Evolutionary conservation across 1,139 yeast species (phyloP).

Genomic region (Geotrichum citri-aurantii): DNA sequence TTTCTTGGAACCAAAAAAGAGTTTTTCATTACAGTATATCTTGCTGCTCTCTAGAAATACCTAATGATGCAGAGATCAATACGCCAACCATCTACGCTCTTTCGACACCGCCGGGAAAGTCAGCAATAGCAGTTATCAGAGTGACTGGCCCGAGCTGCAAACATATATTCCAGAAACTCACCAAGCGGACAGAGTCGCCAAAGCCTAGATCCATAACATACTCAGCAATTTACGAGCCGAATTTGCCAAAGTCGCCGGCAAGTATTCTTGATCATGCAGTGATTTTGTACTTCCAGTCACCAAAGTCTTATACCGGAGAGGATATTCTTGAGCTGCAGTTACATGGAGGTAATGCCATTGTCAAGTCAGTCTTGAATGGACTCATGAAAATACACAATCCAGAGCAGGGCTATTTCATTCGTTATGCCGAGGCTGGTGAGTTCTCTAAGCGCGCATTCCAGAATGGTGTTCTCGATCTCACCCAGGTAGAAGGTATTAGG

Average conservation of each 20-base stretch:
- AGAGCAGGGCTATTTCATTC: conserved; percentile 38
- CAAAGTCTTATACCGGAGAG: conserved; percentile 90
- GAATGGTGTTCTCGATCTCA: conserved; percentile 62
- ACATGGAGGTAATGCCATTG: conserved; percentile 91
- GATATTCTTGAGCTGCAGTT: conserved; percentile 79
- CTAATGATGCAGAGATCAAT: not conserved
- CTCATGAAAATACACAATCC: conserved; percentile 11
- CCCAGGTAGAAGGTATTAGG: conserved; percentile 85
- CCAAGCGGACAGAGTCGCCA: conserved; percentile 40
- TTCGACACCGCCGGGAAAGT: conserved; percentile 72
- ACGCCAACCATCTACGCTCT: conserved; percentile 82
- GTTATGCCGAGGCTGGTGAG: conserved; percentile 92
- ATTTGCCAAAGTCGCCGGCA: conserved; percentile 29
- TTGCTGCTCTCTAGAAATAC: not conserved
- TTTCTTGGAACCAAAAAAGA: not conserved
- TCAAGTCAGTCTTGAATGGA: conserved; percentile 59
- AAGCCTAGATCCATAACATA: conserved; percentile 51
- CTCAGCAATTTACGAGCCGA: conserved; percentile 34
- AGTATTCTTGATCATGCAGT: conserved; percentile 69
- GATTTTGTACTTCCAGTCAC: conserved; percentile 61
- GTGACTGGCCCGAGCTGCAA: conserved; percentile 66
- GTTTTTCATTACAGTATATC: not conserved
- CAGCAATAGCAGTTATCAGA: conserved; percentile 85
- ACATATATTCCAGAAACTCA: conserved; percentile 45
- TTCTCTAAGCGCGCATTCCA: conserved; percentile 78